Evolutionary conservation across 73 alveolate genomes (phyloP), one percentile per base, ranked within the genome.

Genomic region (Blepharisma japonicum): DNA sequence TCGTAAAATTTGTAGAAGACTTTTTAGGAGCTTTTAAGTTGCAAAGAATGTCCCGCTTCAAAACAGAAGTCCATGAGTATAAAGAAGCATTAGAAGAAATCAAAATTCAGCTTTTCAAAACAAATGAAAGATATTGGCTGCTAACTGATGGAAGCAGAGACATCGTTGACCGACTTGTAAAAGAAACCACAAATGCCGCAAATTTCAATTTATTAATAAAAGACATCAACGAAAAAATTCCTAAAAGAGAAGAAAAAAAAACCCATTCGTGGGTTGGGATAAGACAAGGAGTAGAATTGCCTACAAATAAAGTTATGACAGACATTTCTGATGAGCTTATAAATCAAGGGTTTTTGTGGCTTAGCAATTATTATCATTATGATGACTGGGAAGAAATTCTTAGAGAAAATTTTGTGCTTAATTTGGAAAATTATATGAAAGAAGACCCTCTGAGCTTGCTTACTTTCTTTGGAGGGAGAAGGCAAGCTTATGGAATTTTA

Each of bases 301-400:
- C 74, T 61, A 20, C 66, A 6, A 55, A 23, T 1, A 42, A 9
- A 7, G 32, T 7, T 1, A 70, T 21, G 79, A n/a, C 0, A 0
- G 80, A 85, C 61, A 70, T 87, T 6, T 81, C 54, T 71, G 80
- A 80, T 23, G 94, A 87, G 67, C 38, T 87, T 39, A 5, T 87
- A 2, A 87, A 87, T 55, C 71, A 85, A 47, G 81, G 81, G 53
- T 83, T 87, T 55, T 79, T 87, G 88, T 83, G 84, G 88, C 68
- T 55, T 6, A 78, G 68, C 9, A 88, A 87, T 51, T 87, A 87
- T 67, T 83, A 55, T 81, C 94, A 87, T 68, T 87, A 87, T 56
- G 72, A 78, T 6, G 94, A 87, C 77, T 87, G 94, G 94, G 67
- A 61, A 32, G 47, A 68, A 48, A 56, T 77, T 55, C 46, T 77